Evolutionary conservation across 2,329 filamentous ascomycete genomes (phyloP).

Genomic region (Anthostomella pinea): DNA sequence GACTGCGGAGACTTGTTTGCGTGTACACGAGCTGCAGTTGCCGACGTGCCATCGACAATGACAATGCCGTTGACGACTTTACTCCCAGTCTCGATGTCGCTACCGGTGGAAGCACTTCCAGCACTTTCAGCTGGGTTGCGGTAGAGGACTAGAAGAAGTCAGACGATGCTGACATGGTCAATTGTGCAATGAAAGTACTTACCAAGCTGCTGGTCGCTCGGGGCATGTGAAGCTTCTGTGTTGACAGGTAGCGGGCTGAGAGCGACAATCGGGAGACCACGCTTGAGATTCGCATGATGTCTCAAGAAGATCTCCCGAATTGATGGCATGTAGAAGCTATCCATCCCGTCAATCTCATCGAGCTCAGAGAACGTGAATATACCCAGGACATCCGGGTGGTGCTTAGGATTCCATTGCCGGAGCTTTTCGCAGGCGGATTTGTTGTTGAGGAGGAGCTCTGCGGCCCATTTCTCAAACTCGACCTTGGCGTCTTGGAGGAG

Average conservation of each 20-base stretch:
- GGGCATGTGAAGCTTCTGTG: background rate
- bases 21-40: constrained; percentile 6
- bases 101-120: constrained; percentile 12
- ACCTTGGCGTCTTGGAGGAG: constrained; percentile 23
- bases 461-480: constrained; percentile 18
- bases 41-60: constrained; percentile 22
- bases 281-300: constrained; percentile 9
- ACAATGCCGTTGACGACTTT: constrained; percentile 17
- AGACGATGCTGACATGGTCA: constrained; percentile 2
- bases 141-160: background rate
- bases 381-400: constrained; percentile 13
- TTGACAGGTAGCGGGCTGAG: background rate
- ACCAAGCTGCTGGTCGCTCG: constrained; percentile 1
- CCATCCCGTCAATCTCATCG: constrained; percentile 10
- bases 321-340: constrained; percentile 10
- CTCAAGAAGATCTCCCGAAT: constrained; percentile 17
- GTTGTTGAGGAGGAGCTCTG: constrained; percentile 10
- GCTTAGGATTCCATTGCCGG: constrained; percentile 12
- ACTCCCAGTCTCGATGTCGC: constrained; percentile 7
- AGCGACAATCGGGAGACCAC: background rate
- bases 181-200: constrained; percentile 1
- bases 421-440: no score
- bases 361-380: constrained; percentile 17
- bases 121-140: background rate
- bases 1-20: no score